A percentile compares a stretch with the other conserved stretches of the same genome.
Evolutionary conservation across 1,284 basidiomycete species (phyloP).

Genomic region (Tilletia horrida): DNA sequence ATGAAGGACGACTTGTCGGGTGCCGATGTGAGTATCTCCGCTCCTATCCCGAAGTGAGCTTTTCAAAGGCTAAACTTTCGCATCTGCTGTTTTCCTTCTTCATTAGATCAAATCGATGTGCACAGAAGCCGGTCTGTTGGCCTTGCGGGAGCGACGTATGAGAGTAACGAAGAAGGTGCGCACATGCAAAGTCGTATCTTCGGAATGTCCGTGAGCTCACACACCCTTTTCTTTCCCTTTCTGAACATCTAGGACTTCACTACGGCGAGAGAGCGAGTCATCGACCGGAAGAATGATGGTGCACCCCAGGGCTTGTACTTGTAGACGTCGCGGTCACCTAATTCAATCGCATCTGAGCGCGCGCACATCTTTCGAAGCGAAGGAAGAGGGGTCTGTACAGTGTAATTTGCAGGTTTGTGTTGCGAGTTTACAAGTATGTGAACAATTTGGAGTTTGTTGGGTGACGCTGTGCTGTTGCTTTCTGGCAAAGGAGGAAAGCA

Average conservation of each 20-base stretch:
- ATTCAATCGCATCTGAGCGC: too few relatives aligned
- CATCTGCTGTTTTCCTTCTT: not conserved
- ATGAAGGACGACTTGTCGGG: constrained; percentile 80
- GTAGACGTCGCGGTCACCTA: constrained; percentile 12
- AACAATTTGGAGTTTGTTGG: too few relatives aligned
- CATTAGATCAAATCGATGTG: constrained; percentile 52
- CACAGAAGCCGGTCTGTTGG: constrained; percentile 88
- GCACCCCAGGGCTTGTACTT: constrained; percentile 44
- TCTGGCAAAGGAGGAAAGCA: too few relatives aligned
- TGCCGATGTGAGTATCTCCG: constrained; percentile 11
- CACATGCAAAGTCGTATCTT: not conserved
- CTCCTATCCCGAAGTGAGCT: not conserved
- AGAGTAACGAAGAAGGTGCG: constrained; percentile 73
- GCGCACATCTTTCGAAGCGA: too few relatives aligned
- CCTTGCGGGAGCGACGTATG: constrained; percentile 92
- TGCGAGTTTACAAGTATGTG: too few relatives aligned
- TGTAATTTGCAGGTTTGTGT: too few relatives aligned
- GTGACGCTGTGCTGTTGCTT: too few relatives aligned
- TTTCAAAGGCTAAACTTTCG: not conserved
- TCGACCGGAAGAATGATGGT: constrained; percentile 52
- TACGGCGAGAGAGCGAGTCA: constrained; percentile 50
- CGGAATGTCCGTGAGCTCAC: constrained; percentile 5
- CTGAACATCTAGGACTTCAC: constrained; percentile 41
- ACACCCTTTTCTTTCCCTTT: not conserved
- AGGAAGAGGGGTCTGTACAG: too few relatives aligned